Evolutionary conservation across 75 land plant species (phyloP), one percentile per base, ranked within the genome.

Genomic region (Chamaecyparis obtusa): DNA sequence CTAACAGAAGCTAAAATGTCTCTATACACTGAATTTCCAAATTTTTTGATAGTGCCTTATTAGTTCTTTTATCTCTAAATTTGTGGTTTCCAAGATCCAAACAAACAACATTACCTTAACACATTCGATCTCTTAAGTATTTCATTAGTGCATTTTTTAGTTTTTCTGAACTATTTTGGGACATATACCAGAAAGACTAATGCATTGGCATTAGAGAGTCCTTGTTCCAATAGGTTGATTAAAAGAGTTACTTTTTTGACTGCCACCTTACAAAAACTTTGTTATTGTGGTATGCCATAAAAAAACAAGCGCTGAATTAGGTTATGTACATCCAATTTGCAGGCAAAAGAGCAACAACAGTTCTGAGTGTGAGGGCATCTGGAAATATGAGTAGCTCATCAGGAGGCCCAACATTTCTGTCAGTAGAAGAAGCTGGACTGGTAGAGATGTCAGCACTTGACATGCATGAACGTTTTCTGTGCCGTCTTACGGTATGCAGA

Each of bases 341-440:
- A 74, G 76, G 76, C 10, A 74, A 74, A 74, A 74, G 37, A 15
- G 2, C 76, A 74, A 74, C 15, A 33, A 74, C 16, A 33, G 17
- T 74, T 74, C 36, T 74, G 76, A 74, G 5, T 32, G 76, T 74
- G 36, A 74, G 37, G 36, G 76, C 76, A 74, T 74, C 76, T 74
- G 76, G 76, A 33, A 36, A 74, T 33, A 74, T 14, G 36, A 74
- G 2, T 16, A 74, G 76, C 36, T 74, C 76, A 3, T 74, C 76
- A 32, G 76, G 76, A 74, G 36, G 76, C 37, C 76, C 76, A 74
- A 74, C 76, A 74, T 96, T 96, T 84, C 87, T 96, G 56, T 87
- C 90, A 5, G 83, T 91, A 24, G 96, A 96, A 89, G 98, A 96
- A 85, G 98, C 98, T 13, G 98, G 98, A 14, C 85, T 96, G 10